phyloP scores from a whole-genome alignment of 225 moss, liverwort and hornwort genomes.

The Physcomitrium patens region DNA sequence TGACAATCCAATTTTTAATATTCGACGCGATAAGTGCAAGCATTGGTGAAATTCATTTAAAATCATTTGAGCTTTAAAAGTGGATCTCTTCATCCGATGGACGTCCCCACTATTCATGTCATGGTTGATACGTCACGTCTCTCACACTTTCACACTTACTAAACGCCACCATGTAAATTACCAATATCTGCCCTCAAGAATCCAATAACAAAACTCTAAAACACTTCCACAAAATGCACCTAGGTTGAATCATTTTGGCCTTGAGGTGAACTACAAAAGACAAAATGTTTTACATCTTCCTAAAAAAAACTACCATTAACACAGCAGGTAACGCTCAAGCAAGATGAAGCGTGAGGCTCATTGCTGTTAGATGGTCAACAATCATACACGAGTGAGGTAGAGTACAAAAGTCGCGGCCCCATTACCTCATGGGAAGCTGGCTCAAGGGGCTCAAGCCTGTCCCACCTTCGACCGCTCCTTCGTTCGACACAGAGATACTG shows the following conservation, averaged over 20 bases:
- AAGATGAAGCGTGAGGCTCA: not conserved
- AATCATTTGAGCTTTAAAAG: no score
- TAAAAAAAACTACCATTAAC: not conserved
- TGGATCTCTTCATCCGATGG: no score
- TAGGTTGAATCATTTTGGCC: not conserved
- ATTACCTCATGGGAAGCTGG: constrained; percentile 62
- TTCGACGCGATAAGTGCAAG: no score
- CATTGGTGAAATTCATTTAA: no score
- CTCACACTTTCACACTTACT: not conserved
- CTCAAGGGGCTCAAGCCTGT: constrained; percentile 50
- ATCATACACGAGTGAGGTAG: not conserved
- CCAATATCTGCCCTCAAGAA: not conserved
- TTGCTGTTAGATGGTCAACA: not conserved
- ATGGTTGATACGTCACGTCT: not conserved
- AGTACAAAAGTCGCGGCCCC: constrained; percentile 7
- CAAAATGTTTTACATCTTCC: not conserved
- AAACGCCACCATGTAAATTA: not conserved
- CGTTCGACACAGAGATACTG: constrained; percentile 42
- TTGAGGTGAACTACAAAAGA: not conserved
- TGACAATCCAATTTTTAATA: no score
- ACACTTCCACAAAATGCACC: not conserved
- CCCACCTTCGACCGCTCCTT: constrained; percentile 48
- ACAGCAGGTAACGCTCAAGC: not conserved
- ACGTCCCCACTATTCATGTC: no score
- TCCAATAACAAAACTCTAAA: constrained; percentile 9